These are phyloP conservation scores for Tremella fuciformis DNA, from an alignment of 768 basidiomycete genomes.

Conservation along the genomic window DNA sequence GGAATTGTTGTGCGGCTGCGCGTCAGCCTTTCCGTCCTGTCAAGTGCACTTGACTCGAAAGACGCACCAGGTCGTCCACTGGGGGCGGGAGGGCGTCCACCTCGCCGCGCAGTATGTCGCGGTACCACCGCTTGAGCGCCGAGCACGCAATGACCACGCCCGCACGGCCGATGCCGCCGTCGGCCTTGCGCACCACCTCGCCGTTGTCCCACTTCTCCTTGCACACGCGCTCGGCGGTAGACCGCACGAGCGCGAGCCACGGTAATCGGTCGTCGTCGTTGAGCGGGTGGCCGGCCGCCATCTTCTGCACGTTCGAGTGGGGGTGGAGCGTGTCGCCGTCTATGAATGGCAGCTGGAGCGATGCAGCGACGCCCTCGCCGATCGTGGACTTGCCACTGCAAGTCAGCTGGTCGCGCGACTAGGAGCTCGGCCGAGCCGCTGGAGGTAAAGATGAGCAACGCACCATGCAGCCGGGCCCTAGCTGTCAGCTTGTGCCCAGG, in stretches of 20 bases:
- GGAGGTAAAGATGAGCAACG: constrained; percentile 4
- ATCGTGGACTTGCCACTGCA: constrained; percentile 55
- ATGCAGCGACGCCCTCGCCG: constrained; percentile 62
- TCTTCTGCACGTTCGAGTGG: constrained; percentile 76
- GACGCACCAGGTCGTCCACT: constrained; percentile 43
- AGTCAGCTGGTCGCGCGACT: neutral
- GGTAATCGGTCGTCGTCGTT: constrained; percentile 78
- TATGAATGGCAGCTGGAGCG: constrained; percentile 69
- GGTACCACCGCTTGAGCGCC: constrained; percentile 74
- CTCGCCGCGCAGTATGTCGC: constrained; percentile 72
- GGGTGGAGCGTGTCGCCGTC: constrained; percentile 91
- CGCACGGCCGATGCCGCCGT: constrained; percentile 40
- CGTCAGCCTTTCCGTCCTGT: constrained; percentile 2
- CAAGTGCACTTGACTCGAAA: no score
- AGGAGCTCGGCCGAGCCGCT: neutral
- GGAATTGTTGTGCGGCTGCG: constrained; percentile 40
- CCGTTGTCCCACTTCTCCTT: constrained; percentile 39
- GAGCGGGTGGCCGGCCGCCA: constrained; percentile 71
- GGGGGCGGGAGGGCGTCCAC: constrained; percentile 42
- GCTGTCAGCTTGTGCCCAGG: constrained; percentile 69
- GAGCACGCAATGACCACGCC: constrained; percentile 86
- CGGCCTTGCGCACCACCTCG: constrained; percentile 12
- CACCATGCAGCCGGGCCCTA: constrained; percentile 52
- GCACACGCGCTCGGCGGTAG: constrained; percentile 59
- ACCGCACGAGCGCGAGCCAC: constrained; percentile 74